These are phyloP conservation scores for Aspergillus brasiliensis DNA, from an alignment of 2,329 filamentous ascomycete genomes.

Conservation along the genomic window DNA sequence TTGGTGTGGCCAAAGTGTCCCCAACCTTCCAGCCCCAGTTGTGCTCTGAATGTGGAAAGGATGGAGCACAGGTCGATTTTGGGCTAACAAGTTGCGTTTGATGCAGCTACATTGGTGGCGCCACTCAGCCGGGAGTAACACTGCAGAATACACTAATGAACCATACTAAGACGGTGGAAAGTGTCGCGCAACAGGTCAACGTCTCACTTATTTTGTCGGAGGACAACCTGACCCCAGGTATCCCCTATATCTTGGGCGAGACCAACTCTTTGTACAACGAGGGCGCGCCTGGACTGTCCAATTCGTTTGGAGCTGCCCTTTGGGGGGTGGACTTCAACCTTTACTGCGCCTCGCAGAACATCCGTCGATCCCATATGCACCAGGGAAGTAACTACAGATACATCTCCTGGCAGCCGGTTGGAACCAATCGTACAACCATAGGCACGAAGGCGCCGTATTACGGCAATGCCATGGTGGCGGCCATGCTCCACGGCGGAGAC, in stretches of 20 bases:
- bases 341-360: conserved; percentile 57
- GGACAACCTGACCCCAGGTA: conserved; percentile 29
- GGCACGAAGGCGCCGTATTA: conserved; percentile 68
- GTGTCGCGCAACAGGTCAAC: conserved; percentile 29
- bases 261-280: conserved; percentile 65
- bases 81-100: conserved; percentile 43
- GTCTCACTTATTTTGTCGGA: conserved; percentile 49
- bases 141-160: conserved; percentile 66
- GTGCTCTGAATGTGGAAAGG: not conserved
- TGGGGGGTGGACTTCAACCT: conserved; percentile 67
- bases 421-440: conserved; percentile 51
- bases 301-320: conserved; percentile 66
- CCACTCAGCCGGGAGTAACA: conserved; percentile 61
- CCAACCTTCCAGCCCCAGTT: not conserved
- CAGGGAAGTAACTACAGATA: conserved; percentile 66
- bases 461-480: conserved; percentile 61
- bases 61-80: not conserved
- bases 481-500: conserved; percentile 52
- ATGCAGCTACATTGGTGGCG: conserved; percentile 63
- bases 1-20: too few relatives aligned
- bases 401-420: conserved; percentile 61
- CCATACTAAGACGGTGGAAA: conserved; percentile 54
- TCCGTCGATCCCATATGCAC: conserved; percentile 65
- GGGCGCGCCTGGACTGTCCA: conserved; percentile 62
- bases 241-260: conserved; percentile 62